A percentile compares a stretch with the other conserved stretches of the same genome.
These are phyloP conservation scores for Yarrowia bubula DNA, from an alignment of 805 yeast genomes.

Conservation along the genomic window DNA sequence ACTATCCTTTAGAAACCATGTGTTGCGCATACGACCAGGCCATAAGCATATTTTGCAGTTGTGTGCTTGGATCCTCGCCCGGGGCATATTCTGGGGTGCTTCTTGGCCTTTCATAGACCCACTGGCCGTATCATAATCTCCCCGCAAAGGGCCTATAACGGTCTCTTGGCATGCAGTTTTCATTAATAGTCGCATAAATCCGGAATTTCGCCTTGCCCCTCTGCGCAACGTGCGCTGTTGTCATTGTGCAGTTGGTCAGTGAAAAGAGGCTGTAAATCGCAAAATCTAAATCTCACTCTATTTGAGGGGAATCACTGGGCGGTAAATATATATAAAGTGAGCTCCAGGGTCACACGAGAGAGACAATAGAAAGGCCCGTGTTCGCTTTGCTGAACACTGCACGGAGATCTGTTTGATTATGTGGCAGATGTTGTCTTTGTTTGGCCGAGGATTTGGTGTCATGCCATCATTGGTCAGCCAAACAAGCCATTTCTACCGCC, in stretches of 20 bases:
- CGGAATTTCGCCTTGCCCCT: neutral
- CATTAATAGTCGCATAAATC: neutral
- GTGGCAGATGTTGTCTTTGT: too few species aligned
- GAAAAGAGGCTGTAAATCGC: neutral
- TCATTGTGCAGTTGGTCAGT: conserved; percentile 9
- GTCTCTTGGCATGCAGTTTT: conserved; percentile 1
- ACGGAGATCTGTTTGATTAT: too few species aligned
- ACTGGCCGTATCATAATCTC: neutral
- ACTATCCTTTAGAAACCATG: neutral
- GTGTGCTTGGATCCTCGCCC: too few species aligned
- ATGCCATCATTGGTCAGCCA: neutral
- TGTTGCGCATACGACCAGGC: neutral
- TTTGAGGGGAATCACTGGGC: neutral
- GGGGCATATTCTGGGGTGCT: too few species aligned
- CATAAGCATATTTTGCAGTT: neutral
- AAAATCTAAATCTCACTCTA: conserved; percentile 2
- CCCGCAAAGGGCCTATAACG: neutral
- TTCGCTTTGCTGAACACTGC: neutral
- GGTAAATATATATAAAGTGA: neutral
- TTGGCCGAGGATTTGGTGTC: neutral
- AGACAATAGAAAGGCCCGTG: neutral
- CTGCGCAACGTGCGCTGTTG: neutral
- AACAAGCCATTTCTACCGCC: neutral
- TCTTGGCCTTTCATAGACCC: neutral
- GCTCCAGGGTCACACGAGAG: neutral